These are phyloP conservation scores for Hylodesmum podocarpum DNA, from an alignment of 306 rosid genomes.

Conservation along the genomic window DNA sequence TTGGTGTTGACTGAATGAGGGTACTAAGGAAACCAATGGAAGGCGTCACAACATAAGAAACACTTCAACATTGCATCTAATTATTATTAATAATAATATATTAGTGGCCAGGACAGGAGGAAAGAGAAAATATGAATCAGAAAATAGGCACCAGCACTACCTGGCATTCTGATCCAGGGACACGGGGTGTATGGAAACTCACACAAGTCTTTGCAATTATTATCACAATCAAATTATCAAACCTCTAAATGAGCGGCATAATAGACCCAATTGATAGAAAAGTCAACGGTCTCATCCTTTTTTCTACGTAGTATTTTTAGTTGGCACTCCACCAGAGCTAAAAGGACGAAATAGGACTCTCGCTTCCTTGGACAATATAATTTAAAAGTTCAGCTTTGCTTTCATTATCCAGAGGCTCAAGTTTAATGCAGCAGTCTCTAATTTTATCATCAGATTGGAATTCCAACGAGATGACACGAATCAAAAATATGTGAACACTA, in stretches of 20 bases:
- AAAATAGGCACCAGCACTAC: conserved; percentile 35
- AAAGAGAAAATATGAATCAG: neutral
- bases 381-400: neutral
- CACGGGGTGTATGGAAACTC: conserved; percentile 18
- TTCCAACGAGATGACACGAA: neutral
- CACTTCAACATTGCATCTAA: neutral
- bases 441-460: conserved; percentile 7
- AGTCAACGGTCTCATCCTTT: conserved; percentile 50
- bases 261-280: conserved; percentile 13
- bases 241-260: conserved; percentile 15
- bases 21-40: neutral
- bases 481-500: neutral
- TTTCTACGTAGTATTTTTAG: conserved; percentile 28
- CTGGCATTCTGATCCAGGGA: neutral
- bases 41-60: conserved; percentile 11
- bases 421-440: conserved; percentile 10
- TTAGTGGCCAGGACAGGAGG: conserved; percentile 32
- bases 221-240: conserved; percentile 30
- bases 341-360: conserved; percentile 42
- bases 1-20: neutral
- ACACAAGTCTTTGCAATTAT: conserved; percentile 37
- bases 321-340: conserved; percentile 42
- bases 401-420: conserved; percentile 2
- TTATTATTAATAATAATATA: neutral
- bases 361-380: neutral